A percentile compares a stretch with the other conserved stretches of the same genome.
Conservation (phyloP, 768 basidiomycete genomes). For the Tulasnella sp. region DNA sequence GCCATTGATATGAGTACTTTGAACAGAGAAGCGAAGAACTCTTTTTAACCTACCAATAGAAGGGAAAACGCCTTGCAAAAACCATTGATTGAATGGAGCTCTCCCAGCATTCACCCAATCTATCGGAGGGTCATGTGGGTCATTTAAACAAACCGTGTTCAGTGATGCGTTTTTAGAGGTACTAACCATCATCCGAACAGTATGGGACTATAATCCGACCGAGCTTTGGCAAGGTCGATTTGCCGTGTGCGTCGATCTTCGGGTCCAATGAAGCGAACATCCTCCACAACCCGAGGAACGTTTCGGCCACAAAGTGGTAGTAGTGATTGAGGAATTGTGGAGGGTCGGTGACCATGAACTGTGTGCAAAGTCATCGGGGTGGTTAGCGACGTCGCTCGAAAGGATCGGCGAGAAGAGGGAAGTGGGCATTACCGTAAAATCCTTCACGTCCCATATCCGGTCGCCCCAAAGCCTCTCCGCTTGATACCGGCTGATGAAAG, state of each 20-base stretch:
- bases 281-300: conserved; percentile 64
- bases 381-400: background rate
- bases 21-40: too few relatives aligned
- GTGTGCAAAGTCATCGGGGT: conserved; percentile 52
- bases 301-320: conserved; percentile 80
- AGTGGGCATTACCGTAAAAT: conserved; percentile 48
- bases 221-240: conserved; percentile 40
- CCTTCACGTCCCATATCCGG: conserved; percentile 48
- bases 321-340: conserved; percentile 73
- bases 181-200: conserved; percentile 40
- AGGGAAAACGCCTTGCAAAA: background rate
- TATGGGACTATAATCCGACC: conserved; percentile 62
- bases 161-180: too few relatives aligned
- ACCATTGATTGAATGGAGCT: conserved; percentile 8
- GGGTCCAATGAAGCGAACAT: conserved; percentile 35
- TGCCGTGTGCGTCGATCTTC: conserved; percentile 24
- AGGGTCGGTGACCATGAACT: conserved; percentile 80
- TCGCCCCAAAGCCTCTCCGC: conserved; percentile 54
- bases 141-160: too few relatives aligned
- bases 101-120: conserved; percentile 29
- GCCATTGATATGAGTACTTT: too few relatives aligned
- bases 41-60: conserved; percentile 44
- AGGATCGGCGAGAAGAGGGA: background rate
- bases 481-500: conserved; percentile 46
- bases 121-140: too few relatives aligned